Evolutionary conservation across 331 rosid species (phyloP), one percentile per base, ranked within the genome.

Genomic region (Rhamnella rubrinervis): DNA sequence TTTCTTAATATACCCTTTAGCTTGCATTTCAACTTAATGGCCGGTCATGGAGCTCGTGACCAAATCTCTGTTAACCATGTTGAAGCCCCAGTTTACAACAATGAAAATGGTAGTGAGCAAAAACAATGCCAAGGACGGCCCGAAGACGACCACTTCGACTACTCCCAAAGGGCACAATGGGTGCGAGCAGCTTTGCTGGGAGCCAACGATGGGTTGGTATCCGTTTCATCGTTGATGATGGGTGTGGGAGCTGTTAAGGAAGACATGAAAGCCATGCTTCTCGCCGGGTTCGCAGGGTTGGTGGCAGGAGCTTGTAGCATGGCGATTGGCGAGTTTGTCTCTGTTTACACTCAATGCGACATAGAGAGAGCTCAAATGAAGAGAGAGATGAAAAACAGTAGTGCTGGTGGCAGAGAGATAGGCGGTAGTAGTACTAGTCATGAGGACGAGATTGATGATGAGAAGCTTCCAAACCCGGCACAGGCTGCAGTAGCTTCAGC

Each of bases 261-360:
- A 61, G 95, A 86, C 8, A 25, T 11, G 21, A 79, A 76, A 35
- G 75, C 83, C n/a, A 84, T 91, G 92, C 73, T 91, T 0, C 77
- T 86, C 0, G 86, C 86, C 1, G 97, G 92, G 18, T 86, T 91
- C 40, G 92, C 90, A 0, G 90, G 92, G 0, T 55, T 83, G 5
- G 81, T 88, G 1, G 92, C 92, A 0, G 95, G 95, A 16, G 92
- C 96, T 0, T 84, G 89, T 37, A 83, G 87, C 5, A 86, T 84
- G 97, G 90, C 90, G 19, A 81, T 90, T 8, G 95, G 92, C 7
- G 97, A 90, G 66, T 88, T 78, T 71, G 92, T 88, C 31, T 81
- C 95, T 18, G 90, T 86, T 55, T 81, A 51, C 65, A 81, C 92
- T 18, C 95, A 86, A 41, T 83, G 75, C 61, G 90, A 91, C 55